Conservation (phyloP, 176 grass and related monocot species). For the Eleusine indica region DNA sequence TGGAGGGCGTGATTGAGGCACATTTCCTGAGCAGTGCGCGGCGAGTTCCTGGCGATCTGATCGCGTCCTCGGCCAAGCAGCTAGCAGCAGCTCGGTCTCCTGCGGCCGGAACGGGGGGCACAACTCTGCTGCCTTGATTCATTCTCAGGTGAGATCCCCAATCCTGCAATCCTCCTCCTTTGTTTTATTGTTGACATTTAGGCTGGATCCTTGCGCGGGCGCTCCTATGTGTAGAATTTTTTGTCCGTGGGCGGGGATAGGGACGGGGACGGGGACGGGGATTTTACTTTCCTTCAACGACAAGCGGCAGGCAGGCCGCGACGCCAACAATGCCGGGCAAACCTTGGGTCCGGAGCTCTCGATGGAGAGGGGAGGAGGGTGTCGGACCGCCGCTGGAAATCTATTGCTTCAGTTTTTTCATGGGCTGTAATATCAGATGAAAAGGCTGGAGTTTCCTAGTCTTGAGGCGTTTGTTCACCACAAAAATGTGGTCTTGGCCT, state of each 20-base stretch:
- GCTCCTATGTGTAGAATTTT: too few relatives aligned
- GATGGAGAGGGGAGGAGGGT: not conserved
- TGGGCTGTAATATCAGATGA: not conserved
- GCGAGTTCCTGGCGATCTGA: constrained; percentile 45
- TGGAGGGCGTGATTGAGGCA: not conserved
- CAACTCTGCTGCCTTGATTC: not conserved
- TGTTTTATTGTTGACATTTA: not conserved
- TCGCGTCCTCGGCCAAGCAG: too few relatives aligned
- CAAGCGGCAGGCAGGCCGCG: not conserved
- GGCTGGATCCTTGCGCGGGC: not conserved
- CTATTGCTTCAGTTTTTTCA: not conserved
- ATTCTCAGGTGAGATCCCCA: not conserved
- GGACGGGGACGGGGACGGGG: not conserved
- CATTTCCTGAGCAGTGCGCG: not conserved
- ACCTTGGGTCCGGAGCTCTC: not conserved
- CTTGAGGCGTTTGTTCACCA: not conserved
- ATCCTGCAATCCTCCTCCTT: not conserved
- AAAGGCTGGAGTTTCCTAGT: not conserved
- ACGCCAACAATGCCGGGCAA: not conserved
- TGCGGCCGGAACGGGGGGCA: too few relatives aligned
- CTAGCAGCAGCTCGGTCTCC: too few relatives aligned
- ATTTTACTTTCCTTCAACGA: not conserved
- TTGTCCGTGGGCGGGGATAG: not conserved
- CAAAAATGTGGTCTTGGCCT: not conserved
- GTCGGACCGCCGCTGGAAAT: not conserved